Conservation (phyloP, 306 rosid genomes). For the Quercus cerris region DNA sequence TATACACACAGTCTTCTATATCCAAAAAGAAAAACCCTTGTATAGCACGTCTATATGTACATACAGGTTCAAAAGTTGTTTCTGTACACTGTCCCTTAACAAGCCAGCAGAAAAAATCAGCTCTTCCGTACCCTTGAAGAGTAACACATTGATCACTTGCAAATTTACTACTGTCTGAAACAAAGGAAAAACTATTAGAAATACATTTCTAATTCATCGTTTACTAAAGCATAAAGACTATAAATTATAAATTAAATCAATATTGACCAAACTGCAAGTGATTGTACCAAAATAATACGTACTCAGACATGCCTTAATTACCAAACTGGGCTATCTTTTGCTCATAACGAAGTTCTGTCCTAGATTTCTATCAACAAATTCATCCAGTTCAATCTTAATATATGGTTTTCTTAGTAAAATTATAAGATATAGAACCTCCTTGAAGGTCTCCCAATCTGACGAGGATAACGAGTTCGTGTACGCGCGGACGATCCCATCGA, state of each 20-base stretch:
- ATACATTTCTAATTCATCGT: not conserved
- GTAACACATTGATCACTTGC: not conserved
- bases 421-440: too few relatives aligned
- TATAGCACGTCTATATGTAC: not conserved
- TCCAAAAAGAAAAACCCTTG: not conserved
- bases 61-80: not conserved
- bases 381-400: too few relatives aligned
- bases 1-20: not conserved
- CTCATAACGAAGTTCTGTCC: too few relatives aligned
- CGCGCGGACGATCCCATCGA: too few relatives aligned
- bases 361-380: too few relatives aligned
- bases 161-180: not conserved
- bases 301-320: too few relatives aligned
- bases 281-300: too few relatives aligned
- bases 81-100: too few relatives aligned
- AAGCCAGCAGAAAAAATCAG: not conserved
- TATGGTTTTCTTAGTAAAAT: too few relatives aligned
- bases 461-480: too few relatives aligned
- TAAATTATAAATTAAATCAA: not conserved
- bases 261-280: not conserved
- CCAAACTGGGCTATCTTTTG: too few relatives aligned
- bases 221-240: not conserved
- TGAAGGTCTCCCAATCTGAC: too few relatives aligned
- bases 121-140: not conserved
- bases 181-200: not conserved